Evolutionary conservation across 108 stramenopile genomes (phyloP).

Genomic region (Hondaea fermentalgiana): DNA sequence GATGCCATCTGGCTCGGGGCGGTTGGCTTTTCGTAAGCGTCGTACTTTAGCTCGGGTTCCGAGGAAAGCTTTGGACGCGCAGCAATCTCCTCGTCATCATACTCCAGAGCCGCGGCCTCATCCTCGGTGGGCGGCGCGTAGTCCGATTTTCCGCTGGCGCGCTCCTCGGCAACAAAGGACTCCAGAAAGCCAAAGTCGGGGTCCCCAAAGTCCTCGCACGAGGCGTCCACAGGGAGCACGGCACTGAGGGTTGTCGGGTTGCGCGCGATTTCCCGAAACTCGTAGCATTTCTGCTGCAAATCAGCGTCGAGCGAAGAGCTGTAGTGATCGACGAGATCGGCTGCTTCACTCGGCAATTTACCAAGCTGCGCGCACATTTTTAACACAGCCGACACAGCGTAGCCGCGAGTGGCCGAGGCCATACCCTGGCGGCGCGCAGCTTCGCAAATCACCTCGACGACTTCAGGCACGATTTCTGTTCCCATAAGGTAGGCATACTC

Average conservation of each 20-base stretch:
- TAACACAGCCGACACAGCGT: slow-evolving; percentile 73
- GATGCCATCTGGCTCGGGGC: slow-evolving; percentile 29
- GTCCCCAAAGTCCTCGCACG: slow-evolving; percentile 63
- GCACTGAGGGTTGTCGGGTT: slow-evolving; percentile 53
- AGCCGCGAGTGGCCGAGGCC: slow-evolving; percentile 59
- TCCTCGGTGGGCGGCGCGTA: slow-evolving; percentile 51
- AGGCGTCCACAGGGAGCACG: slow-evolving; percentile 88
- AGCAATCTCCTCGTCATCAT: slow-evolving; percentile 39
- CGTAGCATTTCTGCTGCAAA: slow-evolving; percentile 80
- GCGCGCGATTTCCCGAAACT: slow-evolving; percentile 71
- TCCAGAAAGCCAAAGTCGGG: slow-evolving; percentile 85
- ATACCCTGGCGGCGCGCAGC: slow-evolving; percentile 33
- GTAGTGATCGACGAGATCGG: slow-evolving; percentile 72
- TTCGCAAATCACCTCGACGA: slow-evolving; percentile 63
- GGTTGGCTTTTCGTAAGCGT: slow-evolving; percentile 80
- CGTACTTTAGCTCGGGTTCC: slow-evolving; percentile 66
- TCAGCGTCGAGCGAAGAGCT: slow-evolving; percentile 71
- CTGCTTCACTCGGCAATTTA: slow-evolving; percentile 68
- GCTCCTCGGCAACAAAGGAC: slow-evolving; percentile 68
- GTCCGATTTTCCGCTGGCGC: slow-evolving; percentile 69
- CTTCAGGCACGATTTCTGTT: slow-evolving; percentile 49
- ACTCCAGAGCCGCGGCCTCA: slow-evolving; percentile 73
- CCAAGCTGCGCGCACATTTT: slow-evolving; percentile 89
- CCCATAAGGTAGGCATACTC: slow-evolving; percentile 88
- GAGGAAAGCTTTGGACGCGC: slow-evolving; percentile 34